phyloP scores from a whole-genome alignment of 2,329 filamentous ascomycete genomes.

The Penicillium frequentans region DNA sequence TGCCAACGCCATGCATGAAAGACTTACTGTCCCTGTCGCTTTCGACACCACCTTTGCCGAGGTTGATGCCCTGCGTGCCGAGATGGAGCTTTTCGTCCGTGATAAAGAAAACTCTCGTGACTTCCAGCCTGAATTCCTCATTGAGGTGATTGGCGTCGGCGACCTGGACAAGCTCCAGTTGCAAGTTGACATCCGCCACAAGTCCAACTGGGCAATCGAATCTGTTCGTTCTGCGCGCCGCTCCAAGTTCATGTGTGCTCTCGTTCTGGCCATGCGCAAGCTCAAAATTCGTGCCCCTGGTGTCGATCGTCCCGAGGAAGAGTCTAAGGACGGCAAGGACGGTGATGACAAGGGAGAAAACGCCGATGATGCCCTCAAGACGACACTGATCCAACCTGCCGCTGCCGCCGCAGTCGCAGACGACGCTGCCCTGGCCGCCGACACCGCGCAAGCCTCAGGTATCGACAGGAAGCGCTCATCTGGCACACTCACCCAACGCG shows the following conservation, averaged over 20 bases:
- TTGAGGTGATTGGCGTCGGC: slow-evolving; percentile 75
- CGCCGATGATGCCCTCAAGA: slow-evolving; percentile 43
- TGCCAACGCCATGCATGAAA: slow-evolving; percentile 88
- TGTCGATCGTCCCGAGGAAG: slow-evolving; percentile 57
- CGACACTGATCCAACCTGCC: slow-evolving; percentile 4
- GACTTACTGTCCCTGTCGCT: slow-evolving; percentile 73
- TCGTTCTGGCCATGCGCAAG: slow-evolving; percentile 80
- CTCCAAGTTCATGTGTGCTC: slow-evolving; percentile 95
- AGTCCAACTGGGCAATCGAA: slow-evolving; percentile 90
- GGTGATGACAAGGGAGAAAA: slow-evolving; percentile 2
- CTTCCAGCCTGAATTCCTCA: slow-evolving; percentile 79
- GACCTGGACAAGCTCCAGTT: slow-evolving; percentile 87
- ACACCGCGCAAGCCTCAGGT: slow-evolving; percentile 30
- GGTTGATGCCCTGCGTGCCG: slow-evolving; percentile 76
- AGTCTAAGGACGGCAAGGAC: slow-evolving; percentile 55
- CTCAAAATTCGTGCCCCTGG: slow-evolving; percentile 83
- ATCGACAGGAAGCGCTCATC: slow-evolving; percentile 28
- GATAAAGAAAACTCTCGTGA: slow-evolving; percentile 84
- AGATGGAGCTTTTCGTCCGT: slow-evolving; percentile 83
- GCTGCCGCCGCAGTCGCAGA: slow-evolving; percentile 13
- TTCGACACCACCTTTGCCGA: slow-evolving; percentile 90
- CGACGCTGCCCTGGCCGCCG: slow-evolving; percentile 4
- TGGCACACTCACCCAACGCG: slow-evolving; percentile 31
- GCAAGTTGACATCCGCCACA: slow-evolving; percentile 82
- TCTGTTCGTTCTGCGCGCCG: slow-evolving; percentile 74